phyloP scores from a whole-genome alignment of 139 green algal genomes.

The Chlamydomonas applanata region DNA sequence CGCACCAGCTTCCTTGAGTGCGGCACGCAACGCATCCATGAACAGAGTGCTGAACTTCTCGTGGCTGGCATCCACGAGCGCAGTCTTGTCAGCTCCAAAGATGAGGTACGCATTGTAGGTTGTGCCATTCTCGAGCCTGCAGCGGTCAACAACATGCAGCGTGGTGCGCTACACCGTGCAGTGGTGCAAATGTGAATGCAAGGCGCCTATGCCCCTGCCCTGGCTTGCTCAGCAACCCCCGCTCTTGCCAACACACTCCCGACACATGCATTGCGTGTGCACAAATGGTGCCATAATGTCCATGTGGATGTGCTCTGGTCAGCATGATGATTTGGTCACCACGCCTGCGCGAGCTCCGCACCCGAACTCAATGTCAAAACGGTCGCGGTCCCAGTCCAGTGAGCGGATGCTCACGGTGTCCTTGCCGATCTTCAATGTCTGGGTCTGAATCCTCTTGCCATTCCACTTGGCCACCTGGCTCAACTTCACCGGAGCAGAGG shows the following conservation, averaged over 20 bases:
- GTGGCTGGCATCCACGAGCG: constrained; percentile 90
- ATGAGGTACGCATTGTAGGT: constrained; percentile 98
- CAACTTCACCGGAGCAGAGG: neutral
- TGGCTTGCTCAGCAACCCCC: no score
- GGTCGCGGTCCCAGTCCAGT: constrained; percentile 92
- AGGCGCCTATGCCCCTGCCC: no score
- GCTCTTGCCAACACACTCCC: no score
- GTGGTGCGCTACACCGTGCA: no score
- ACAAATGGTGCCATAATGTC: no score
- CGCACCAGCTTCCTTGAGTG: constrained; percentile 46
- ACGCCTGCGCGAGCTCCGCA: no score
- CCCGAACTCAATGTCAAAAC: constrained; percentile 97
- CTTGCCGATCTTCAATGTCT: constrained; percentile 56
- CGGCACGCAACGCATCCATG: constrained; percentile 58
- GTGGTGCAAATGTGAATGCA: no score
- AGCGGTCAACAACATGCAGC: neutral
- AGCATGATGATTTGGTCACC: no score
- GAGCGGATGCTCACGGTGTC: constrained; percentile 86
- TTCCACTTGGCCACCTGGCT: constrained; percentile 16
- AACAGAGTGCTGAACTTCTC: constrained; percentile 95
- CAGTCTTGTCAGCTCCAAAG: constrained; percentile 82
- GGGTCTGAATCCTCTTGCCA: constrained; percentile 1
- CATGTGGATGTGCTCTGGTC: no score
- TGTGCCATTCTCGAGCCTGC: constrained; percentile 83
- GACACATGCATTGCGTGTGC: no score